Percentiles rank a stretch among this genome's conserved stretches.
phyloP scores from a whole-genome alignment of 2,329 filamentous ascomycete species.

The Alternaria arbusti region DNA sequence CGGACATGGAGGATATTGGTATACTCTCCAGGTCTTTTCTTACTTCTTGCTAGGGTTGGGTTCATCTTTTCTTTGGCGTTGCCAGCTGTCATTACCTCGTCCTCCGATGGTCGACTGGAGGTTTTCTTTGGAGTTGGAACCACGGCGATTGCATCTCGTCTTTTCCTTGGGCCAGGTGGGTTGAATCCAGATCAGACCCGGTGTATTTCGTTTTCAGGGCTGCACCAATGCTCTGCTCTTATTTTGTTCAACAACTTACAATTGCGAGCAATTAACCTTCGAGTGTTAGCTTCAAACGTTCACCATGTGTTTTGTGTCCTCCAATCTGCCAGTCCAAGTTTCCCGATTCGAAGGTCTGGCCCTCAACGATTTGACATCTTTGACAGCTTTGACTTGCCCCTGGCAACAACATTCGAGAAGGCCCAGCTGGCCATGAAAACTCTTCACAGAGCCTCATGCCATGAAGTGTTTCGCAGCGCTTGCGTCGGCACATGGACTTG shows the following conservation, averaged over 20 bases:
- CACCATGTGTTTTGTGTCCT: neutral
- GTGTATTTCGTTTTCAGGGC: neutral
- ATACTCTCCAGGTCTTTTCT: neutral
- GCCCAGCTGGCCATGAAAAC: neutral
- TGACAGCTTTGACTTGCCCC: neutral
- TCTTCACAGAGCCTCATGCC: neutral
- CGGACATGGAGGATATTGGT: neutral
- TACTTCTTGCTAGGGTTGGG: neutral
- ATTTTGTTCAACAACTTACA: neutral
- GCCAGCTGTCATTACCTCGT: neutral
- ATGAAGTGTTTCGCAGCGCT: neutral
- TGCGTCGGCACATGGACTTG: neutral
- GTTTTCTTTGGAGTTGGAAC: neutral
- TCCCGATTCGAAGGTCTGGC: neutral
- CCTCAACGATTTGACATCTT: neutral
- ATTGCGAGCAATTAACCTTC: neutral
- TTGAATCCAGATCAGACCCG: neutral
- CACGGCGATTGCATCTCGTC: neutral
- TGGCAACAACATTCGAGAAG: neutral
- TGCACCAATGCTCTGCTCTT: neutral
- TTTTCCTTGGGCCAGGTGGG: neutral
- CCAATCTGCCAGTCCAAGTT: neutral
- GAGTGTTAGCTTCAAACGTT: neutral
- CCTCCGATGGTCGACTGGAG: conserved; percentile 7
- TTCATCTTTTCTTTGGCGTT: neutral